phyloP scores from a whole-genome alignment of 768 basidiomycete species.

The Lactifluus subvellereus region DNA sequence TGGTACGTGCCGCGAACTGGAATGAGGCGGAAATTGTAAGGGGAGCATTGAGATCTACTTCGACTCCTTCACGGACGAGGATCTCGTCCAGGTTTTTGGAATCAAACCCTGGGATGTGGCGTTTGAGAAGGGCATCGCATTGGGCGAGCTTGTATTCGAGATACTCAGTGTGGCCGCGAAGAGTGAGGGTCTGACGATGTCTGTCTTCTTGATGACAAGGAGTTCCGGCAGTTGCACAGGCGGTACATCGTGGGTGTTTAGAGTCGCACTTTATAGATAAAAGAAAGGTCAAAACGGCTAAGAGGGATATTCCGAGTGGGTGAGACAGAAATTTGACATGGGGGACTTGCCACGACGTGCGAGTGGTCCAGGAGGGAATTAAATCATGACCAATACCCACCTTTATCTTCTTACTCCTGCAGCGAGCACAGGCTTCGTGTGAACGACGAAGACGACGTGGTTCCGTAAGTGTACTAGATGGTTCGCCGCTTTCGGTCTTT shows the following conservation, averaged over 20 bases:
- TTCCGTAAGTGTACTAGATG: constrained; percentile 51
- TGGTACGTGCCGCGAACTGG: constrained; percentile 28
- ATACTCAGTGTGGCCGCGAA: constrained; percentile 75
- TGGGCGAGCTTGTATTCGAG: constrained; percentile 75
- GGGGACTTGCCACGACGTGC: no score
- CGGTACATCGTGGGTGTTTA: constrained; percentile 81
- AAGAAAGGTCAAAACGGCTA: constrained; percentile 24
- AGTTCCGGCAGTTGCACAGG: constrained; percentile 74
- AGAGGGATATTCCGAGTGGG: constrained; percentile 5
- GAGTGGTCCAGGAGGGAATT: constrained; percentile 1
- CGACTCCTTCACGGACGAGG: constrained; percentile 61
- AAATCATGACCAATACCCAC: constrained; percentile 48
- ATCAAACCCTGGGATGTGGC: constrained; percentile 60
- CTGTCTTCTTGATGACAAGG: constrained; percentile 84
- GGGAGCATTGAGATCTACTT: constrained; percentile 31
- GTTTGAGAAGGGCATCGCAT: constrained; percentile 76
- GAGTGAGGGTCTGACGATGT: constrained; percentile 80
- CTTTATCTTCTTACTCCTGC: constrained; percentile 38
- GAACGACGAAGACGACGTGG: constrained; percentile 79
- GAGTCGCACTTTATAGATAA: constrained; percentile 66
- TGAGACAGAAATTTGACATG: no score
- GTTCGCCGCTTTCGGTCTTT: constrained; percentile 56
- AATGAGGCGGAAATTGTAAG: constrained; percentile 26
- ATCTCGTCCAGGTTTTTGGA: constrained; percentile 61
- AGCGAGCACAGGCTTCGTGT: constrained; percentile 88